A percentile compares a stretch with the other conserved stretches of the same genome.
These are phyloP conservation scores for Zanthoxylum bungeanum DNA, from an alignment of 345 rosid genomes.

Conservation along the genomic window DNA sequence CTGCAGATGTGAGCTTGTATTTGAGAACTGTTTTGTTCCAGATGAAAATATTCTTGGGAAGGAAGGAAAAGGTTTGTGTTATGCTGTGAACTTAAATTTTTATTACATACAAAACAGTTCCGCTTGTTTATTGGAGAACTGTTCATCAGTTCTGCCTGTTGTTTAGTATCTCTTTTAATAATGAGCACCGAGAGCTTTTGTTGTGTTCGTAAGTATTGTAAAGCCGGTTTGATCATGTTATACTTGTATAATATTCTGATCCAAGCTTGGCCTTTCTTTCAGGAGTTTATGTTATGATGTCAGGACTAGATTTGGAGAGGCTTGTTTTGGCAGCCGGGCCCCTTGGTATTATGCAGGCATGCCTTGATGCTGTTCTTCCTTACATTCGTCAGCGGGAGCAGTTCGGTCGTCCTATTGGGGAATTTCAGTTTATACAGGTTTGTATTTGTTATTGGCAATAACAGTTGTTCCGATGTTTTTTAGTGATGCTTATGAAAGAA, in stretches of 20 bases:
- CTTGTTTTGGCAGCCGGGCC: constrained; percentile 95
- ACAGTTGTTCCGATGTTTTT: background rate
- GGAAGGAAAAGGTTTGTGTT: constrained; percentile 84
- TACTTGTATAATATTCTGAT: constrained; percentile 11
- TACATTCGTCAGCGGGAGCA: constrained; percentile 78
- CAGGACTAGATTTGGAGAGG: constrained; percentile 93
- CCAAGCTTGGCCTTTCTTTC: constrained; percentile 15
- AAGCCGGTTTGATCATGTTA: background rate
- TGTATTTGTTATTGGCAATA: constrained; percentile 9
- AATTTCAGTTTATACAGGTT: constrained; percentile 94
- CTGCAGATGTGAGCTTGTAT: constrained; percentile 90
- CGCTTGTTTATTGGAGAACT: background rate
- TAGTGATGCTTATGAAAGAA: constrained; percentile 1
- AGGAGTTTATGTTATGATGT: constrained; percentile 96
- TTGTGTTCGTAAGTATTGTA: constrained; percentile 1
- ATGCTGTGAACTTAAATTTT: constrained; percentile 19
- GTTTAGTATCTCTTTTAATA: background rate
- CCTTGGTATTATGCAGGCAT: constrained; percentile 93
- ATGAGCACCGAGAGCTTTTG: background rate
- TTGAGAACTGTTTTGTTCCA: constrained; percentile 86
- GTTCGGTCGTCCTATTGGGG: constrained; percentile 89
- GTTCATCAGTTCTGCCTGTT: background rate
- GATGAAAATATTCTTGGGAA: constrained; percentile 81
- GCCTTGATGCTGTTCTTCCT: constrained; percentile 91
- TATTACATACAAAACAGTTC: background rate